Conservation (phyloP, 768 basidiomycete genomes). For the Lenzites betulinus region DNA sequence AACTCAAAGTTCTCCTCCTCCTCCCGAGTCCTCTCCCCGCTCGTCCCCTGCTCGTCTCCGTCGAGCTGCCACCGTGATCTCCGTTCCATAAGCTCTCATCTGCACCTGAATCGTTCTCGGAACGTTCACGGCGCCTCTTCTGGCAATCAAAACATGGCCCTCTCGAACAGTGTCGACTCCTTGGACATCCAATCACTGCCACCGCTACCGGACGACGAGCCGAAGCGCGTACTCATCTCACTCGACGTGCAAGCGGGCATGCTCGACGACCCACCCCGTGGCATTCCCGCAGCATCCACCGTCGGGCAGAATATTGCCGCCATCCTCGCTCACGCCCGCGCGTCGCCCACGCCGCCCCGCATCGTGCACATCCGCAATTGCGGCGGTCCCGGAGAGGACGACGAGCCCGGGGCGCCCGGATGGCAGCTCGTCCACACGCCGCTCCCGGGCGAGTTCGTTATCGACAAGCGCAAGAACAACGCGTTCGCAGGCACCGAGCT, state of each 20-base stretch:
- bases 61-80: neutral
- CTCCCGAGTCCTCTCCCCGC: too few species aligned
- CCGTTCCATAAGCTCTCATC: too few species aligned
- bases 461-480: constrained; percentile 68
- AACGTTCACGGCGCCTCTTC: neutral
- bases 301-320: constrained; percentile 50
- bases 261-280: constrained; percentile 48
- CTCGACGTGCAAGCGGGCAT: constrained; percentile 58
- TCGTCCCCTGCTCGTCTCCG: too few species aligned
- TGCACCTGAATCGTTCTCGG: too few species aligned
- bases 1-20: too few species aligned
- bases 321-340: constrained; percentile 54
- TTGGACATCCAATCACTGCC: neutral
- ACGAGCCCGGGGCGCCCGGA: constrained; percentile 55
- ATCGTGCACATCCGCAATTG: constrained; percentile 72
- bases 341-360: constrained; percentile 41
- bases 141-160: neutral
- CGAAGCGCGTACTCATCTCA: constrained; percentile 54
- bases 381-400: constrained; percentile 61
- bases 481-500: constrained; percentile 64
- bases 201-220: constrained; percentile 3
- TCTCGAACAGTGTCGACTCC: neutral
- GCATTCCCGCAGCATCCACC: constrained; percentile 48
- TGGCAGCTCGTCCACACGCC: constrained; percentile 65
- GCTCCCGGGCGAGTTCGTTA: constrained; percentile 49